Evolutionary conservation across 1,284 basidiomycete genomes (phyloP).

Genomic region (Boletellus deceptivus): DNA sequence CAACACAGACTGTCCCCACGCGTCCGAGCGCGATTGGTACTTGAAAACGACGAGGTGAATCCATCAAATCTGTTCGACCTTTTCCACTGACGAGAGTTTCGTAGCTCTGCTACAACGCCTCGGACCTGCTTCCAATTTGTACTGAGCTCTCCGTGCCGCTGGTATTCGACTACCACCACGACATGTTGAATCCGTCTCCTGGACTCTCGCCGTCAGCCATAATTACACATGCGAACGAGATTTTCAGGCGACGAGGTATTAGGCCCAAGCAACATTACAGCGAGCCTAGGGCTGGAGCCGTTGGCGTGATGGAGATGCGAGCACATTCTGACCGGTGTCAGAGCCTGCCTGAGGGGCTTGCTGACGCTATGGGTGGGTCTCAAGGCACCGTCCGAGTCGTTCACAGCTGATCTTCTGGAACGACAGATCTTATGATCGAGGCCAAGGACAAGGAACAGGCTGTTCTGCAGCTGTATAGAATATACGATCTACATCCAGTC

Average conservation of each 20-base stretch:
- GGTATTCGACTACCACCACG: conserved; percentile 82
- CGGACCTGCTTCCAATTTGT: conserved; percentile 82
- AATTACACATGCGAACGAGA: conserved; percentile 70
- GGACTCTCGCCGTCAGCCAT: conserved; percentile 52
- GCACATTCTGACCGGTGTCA: conserved; percentile 84
- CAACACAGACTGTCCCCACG: conserved; percentile 54
- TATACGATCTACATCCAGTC: conserved; percentile 71
- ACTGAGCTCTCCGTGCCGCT: conserved; percentile 81
- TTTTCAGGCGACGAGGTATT: conserved; percentile 75
- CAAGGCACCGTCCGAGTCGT: neutral
- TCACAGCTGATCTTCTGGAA: neutral
- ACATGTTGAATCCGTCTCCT: conserved; percentile 64
- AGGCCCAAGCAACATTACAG: conserved; percentile 88
- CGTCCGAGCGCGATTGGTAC: conserved; percentile 72
- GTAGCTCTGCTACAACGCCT: conserved; percentile 84
- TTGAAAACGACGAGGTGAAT: conserved; percentile 87
- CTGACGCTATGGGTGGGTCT: conserved; percentile 61
- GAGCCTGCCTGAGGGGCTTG: conserved; percentile 60
- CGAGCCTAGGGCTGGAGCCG: conserved; percentile 74
- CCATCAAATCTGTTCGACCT: conserved; percentile 1
- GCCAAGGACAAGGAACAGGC: conserved; percentile 93
- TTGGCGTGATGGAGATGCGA: conserved; percentile 75
- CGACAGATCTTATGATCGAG: conserved; percentile 87
- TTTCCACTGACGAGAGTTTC: conserved; percentile 1
- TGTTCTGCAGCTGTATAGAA: conserved; percentile 80